Evolutionary conservation across 371 early-diverging fungal species (phyloP).

Genomic region (Mortierella sp.): DNA sequence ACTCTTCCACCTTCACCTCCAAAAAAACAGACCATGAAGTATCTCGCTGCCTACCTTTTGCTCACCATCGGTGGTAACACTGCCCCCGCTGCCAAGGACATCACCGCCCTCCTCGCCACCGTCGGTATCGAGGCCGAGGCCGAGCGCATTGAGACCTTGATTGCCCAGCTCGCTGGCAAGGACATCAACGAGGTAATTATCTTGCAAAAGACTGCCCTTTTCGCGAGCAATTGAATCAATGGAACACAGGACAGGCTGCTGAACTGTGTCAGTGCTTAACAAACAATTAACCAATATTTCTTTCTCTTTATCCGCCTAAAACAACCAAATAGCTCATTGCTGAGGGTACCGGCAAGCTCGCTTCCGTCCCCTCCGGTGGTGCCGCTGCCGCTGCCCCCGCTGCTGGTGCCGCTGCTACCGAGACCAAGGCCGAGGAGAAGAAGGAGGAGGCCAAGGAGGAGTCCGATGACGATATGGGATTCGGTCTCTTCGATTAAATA

Average conservation of each 20-base stretch:
- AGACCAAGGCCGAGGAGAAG: conserved; percentile 59
- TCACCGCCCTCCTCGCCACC: conserved; percentile 90
- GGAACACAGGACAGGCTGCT: background rate
- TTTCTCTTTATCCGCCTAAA: background rate
- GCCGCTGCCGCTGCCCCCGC: conserved; percentile 77
- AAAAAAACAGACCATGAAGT: conserved; percentile 82
- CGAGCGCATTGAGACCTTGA: conserved; percentile 83
- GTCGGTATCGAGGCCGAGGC: conserved; percentile 95
- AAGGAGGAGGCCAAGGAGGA: conserved; percentile 72
- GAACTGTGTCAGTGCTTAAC: background rate
- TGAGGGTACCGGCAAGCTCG: conserved; percentile 93
- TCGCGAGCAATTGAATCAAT: background rate
- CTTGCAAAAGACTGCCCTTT: background rate
- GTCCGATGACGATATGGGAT: conserved; percentile 70
- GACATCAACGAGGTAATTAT: conserved; percentile 78
- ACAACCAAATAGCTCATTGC: conserved; percentile 78
- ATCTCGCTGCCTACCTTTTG: conserved; percentile 98
- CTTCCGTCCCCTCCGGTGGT: conserved; percentile 94
- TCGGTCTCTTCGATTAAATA: conserved; percentile 73
- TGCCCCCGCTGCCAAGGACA: conserved; percentile 84
- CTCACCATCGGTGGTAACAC: conserved; percentile 92
- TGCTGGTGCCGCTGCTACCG: conserved; percentile 58
- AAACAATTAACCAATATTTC: background rate
- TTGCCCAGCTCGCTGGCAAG: conserved; percentile 92
- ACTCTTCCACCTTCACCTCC: background rate